These are phyloP conservation scores for Emericellopsis atlantica DNA, from an alignment of 2,329 filamentous ascomycete species.

Conservation along the genomic window DNA sequence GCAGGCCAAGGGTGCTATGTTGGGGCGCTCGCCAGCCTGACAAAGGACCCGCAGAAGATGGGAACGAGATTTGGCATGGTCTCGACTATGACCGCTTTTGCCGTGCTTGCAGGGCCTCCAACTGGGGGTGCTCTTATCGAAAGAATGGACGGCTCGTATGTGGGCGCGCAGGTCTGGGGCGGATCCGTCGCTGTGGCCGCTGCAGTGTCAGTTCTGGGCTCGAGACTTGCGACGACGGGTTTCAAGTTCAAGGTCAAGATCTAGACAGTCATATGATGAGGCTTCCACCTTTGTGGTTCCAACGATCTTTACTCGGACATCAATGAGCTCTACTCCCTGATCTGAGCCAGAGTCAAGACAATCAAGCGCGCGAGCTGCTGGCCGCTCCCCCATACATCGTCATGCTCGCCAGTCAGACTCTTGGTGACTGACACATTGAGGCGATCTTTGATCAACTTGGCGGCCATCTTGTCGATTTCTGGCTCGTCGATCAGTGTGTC, in stretches of 20 bases:
- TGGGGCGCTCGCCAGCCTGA: constrained; percentile 26
- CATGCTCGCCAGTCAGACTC: constrained; percentile 45
- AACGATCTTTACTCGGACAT: background rate
- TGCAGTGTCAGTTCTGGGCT: constrained; percentile 16
- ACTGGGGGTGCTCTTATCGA: constrained; percentile 32
- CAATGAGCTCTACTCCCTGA: background rate
- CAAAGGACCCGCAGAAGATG: constrained; percentile 27
- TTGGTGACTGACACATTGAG: constrained; percentile 16
- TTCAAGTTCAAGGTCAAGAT: constrained; percentile 21
- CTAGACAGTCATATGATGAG: constrained; percentile 3
- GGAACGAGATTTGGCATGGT: constrained; percentile 33
- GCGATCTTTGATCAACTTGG: constrained; percentile 26
- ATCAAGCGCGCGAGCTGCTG: constrained; percentile 38
- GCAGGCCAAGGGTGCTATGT: constrained; percentile 28
- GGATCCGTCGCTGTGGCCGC: constrained; percentile 24
- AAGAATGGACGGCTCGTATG: constrained; percentile 21
- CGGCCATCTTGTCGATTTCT: constrained; percentile 45
- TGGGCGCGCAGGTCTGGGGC: constrained; percentile 33
- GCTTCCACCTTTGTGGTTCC: background rate
- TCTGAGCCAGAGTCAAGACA: constrained; percentile 9
- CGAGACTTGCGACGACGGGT: constrained; percentile 21
- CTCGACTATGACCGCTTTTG: constrained; percentile 25
- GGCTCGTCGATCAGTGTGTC: constrained; percentile 40
- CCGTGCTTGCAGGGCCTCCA: constrained; percentile 29
- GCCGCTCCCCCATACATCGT: constrained; percentile 51